phyloP scores from a whole-genome alignment of 2,329 filamentous ascomycete species.

The Pezicula rhizophila region DNA sequence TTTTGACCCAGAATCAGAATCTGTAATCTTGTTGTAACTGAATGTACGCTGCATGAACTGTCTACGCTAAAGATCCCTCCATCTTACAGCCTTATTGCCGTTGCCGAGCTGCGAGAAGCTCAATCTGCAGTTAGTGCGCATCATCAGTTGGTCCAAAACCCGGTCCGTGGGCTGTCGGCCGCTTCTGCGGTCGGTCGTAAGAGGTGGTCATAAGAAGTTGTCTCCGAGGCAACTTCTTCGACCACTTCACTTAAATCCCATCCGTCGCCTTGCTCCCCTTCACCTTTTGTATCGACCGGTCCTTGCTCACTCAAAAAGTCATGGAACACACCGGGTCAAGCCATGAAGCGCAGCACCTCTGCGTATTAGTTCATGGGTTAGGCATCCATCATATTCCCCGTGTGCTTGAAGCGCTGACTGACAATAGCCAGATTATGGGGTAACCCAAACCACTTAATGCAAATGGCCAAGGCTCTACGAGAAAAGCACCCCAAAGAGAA shows the following conservation, averaged over 20 bases:
- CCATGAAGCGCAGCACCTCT: conserved; percentile 60
- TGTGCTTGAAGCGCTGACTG: not conserved
- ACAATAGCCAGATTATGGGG: conserved; percentile 60
- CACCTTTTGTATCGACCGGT: conserved; percentile 29
- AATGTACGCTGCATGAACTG: too few species aligned
- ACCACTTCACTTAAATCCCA: conserved; percentile 24
- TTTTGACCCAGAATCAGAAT: too few species aligned
- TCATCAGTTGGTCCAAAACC: not conserved
- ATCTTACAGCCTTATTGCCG: too few species aligned
- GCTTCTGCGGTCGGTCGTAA: conserved; percentile 10
- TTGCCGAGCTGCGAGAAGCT: too few species aligned
- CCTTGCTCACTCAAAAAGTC: conserved; percentile 28
- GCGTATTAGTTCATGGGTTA: conserved; percentile 67
- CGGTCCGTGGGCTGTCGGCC: conserved; percentile 6
- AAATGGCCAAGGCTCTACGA: conserved; percentile 60
- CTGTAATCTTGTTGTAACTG: too few species aligned
- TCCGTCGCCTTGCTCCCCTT: conserved; percentile 26
- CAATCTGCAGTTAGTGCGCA: too few species aligned
- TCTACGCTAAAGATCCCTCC: too few species aligned
- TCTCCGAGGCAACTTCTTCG: conserved; percentile 31
- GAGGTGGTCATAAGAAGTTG: conserved; percentile 9
- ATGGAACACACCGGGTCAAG: conserved; percentile 47
- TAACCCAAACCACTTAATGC: conserved; percentile 66
- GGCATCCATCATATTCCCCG: conserved; percentile 1
- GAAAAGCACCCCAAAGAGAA: conserved; percentile 53